Percentiles rank a stretch among this genome's conserved stretches.
Evolutionary conservation across 2,329 filamentous ascomycete species (phyloP).

Genomic region (Ceratocystis papillata): DNA sequence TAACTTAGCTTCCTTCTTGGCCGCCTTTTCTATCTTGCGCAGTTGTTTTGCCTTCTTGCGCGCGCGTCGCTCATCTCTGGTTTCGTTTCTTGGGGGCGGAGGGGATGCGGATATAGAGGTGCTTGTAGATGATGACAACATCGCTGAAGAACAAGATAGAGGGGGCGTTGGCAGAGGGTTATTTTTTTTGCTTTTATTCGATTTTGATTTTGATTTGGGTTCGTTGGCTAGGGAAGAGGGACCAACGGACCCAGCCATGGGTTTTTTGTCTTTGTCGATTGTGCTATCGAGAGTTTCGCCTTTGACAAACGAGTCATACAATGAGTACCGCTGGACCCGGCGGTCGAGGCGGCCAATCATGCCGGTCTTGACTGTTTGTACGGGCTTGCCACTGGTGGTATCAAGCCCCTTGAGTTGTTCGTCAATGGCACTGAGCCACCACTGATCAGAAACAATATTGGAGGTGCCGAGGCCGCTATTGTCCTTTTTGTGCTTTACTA

Average conservation of each 20-base stretch:
- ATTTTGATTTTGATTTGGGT: slow-evolving; percentile 8
- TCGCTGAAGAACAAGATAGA: not conserved
- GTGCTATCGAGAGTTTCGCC: slow-evolving; percentile 71
- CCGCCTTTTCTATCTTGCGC: slow-evolving; percentile 20
- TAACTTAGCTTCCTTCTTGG: slow-evolving; percentile 31
- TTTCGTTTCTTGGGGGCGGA: slow-evolving; percentile 13
- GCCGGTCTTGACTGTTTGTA: slow-evolving; percentile 45
- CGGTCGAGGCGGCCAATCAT: slow-evolving; percentile 47
- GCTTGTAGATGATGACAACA: not conserved
- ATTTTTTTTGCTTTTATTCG: slow-evolving; percentile 1
- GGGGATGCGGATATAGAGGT: not conserved
- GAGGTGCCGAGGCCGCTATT: slow-evolving; percentile 72
- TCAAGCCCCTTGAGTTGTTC: slow-evolving; percentile 74
- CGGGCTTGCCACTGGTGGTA: slow-evolving; percentile 45
- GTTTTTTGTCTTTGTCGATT: slow-evolving; percentile 31
- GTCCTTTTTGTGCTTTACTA: slow-evolving; percentile 73
- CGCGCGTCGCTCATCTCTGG: slow-evolving; percentile 26
- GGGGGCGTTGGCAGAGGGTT: not conserved
- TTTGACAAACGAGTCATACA: slow-evolving; percentile 77
- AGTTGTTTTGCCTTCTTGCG: slow-evolving; percentile 22
- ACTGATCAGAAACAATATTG: slow-evolving; percentile 64
- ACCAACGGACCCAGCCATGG: slow-evolving; percentile 14
- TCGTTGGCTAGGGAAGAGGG: slow-evolving; percentile 10
- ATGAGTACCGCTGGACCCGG: slow-evolving; percentile 46
- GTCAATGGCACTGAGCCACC: slow-evolving; percentile 95